Conservation (phyloP, 345 rosid genomes). For the Populus euphratica region DNA sequence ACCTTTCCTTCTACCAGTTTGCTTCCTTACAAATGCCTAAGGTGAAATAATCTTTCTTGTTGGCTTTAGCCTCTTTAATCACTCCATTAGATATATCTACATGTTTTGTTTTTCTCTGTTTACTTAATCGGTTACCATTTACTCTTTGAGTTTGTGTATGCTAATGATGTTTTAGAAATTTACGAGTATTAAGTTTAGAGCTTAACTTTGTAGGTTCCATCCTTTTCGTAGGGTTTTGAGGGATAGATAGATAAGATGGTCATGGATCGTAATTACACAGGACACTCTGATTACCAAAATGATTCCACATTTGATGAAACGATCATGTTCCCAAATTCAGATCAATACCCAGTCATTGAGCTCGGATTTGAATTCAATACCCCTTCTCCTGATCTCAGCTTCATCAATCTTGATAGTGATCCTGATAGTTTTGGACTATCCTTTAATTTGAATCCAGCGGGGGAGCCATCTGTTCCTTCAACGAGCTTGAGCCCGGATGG, state of each 20-base stretch:
- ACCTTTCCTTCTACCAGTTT: not conserved
- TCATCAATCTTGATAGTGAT: slow-evolving; percentile 2
- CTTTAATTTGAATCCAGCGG: slow-evolving; percentile 8
- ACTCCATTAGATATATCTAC: not conserved
- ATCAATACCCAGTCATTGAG: slow-evolving; percentile 7
- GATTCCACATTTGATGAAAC: slow-evolving; percentile 10
- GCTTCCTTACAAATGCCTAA: not conserved
- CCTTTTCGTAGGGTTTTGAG: not conserved
- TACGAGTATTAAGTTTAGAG: not conserved
- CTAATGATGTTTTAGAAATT: not conserved
- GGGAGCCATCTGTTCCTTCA: slow-evolving; percentile 7
- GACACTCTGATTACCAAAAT: not conserved
- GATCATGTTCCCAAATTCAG: not conserved
- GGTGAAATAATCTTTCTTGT: not conserved
- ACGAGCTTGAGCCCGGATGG: not conserved
- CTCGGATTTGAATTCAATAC: slow-evolving; percentile 1
- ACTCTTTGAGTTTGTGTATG: not conserved
- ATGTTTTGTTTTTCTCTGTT: not conserved
- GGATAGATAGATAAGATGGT: not conserved
- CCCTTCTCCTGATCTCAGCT: slow-evolving; percentile 14
- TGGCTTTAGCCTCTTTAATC: not conserved
- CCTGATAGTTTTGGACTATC: not conserved
- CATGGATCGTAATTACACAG: slow-evolving; percentile 18
- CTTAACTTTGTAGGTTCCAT: not conserved
- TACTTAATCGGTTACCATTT: not conserved